A percentile compares a stretch with the other conserved stretches of the same genome.
Conservation (phyloP, 108 stramenopile species). For the Asterionellopsis glacialis region DNA sequence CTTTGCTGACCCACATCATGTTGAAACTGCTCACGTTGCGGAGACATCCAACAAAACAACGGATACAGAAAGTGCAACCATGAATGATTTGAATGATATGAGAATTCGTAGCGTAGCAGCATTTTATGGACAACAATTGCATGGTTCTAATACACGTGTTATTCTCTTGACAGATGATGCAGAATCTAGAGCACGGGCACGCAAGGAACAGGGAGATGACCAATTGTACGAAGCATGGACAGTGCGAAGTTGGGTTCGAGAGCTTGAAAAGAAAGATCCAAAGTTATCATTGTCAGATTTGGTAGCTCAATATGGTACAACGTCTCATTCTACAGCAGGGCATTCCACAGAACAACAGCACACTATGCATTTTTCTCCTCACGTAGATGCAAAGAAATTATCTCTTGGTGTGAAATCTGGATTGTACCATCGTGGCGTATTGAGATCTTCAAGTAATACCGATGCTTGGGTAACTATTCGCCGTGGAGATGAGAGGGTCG, state of each 20-base stretch:
- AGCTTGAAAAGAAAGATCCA: conserved; percentile 61
- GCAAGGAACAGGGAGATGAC: conserved; percentile 21
- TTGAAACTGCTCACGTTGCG: conserved; percentile 41
- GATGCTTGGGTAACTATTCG: conserved; percentile 67
- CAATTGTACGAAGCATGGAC: conserved; percentile 38
- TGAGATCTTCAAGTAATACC: conserved; percentile 39
- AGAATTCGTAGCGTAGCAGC: conserved; percentile 68
- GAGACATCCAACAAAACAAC: conserved; percentile 7
- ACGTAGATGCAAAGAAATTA: conserved; percentile 47
- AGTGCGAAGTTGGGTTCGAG: conserved; percentile 54
- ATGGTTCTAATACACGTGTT: conserved; percentile 41
- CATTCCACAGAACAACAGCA: background rate
- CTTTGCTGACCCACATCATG: conserved; percentile 80
- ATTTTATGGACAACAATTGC: conserved; percentile 49
- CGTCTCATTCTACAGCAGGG: background rate
- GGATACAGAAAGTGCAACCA: conserved; percentile 9
- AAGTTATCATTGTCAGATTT: conserved; percentile 58
- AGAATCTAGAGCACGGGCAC: conserved; percentile 44
- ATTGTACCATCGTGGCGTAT: conserved; percentile 59
- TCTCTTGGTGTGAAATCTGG: conserved; percentile 63
- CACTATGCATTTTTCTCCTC: conserved; percentile 38
- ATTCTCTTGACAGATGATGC: conserved; percentile 76
- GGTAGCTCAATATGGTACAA: conserved; percentile 64
- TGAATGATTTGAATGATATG: conserved; percentile 81
- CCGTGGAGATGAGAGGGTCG: conserved; percentile 69